These are phyloP conservation scores for Trichosporon ovoides DNA, from an alignment of 1,284 basidiomycete genomes.

Conservation along the genomic window DNA sequence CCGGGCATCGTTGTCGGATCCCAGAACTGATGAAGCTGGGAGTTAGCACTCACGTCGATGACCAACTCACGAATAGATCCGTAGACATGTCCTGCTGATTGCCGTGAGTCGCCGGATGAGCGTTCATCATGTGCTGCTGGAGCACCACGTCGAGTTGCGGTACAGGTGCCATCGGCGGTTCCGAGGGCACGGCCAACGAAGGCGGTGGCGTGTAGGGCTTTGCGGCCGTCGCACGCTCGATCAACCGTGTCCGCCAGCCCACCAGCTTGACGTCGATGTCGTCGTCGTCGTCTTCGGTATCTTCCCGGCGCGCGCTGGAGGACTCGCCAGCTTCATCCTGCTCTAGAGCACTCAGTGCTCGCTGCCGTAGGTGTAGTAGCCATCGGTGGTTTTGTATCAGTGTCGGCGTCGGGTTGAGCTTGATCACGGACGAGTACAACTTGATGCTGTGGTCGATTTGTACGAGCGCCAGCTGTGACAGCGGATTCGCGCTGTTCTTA, in stretches of 20 bases:
- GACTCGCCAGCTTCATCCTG: constrained; percentile 5
- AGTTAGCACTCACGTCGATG: constrained; percentile 10
- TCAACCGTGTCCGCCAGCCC: constrained; percentile 33
- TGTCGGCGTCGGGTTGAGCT: constrained; percentile 17
- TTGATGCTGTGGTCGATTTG: constrained; percentile 27
- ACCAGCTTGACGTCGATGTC: constrained; percentile 27
- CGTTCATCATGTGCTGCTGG: neutral
- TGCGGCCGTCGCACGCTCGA: constrained; percentile 21
- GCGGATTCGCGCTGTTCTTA: constrained; percentile 21
- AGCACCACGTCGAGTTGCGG: neutral
- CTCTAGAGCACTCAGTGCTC: constrained; percentile 18
- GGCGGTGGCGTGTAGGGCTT: neutral
- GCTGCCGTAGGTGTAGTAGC: constrained; percentile 26
- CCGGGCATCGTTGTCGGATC: constrained; percentile 25
- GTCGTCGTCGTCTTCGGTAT: constrained; percentile 12
- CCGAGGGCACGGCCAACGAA: neutral
- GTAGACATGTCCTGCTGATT: neutral
- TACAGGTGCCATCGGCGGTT: neutral
- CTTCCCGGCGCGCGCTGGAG: neutral
- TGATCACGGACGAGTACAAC: constrained; percentile 23
- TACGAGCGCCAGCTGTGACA: constrained; percentile 18
- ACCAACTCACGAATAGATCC: neutral
- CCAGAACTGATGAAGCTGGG: constrained; percentile 41
- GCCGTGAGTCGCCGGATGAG: neutral
- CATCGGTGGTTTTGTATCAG: constrained; percentile 30